phyloP scores from a whole-genome alignment of 257 asterid genomes.

The Ehretia macrophylla region DNA sequence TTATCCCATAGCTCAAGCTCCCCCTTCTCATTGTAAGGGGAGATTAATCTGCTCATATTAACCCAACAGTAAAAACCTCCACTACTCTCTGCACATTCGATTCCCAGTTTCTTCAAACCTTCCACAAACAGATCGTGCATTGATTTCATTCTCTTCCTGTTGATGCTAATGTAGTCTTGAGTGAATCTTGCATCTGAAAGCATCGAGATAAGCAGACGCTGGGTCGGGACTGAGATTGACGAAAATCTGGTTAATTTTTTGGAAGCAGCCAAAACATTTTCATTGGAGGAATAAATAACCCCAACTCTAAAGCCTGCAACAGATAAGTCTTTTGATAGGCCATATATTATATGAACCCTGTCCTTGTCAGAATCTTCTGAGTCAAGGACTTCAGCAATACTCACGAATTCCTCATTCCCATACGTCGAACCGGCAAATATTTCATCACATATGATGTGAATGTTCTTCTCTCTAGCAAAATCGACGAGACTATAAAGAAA shows the following conservation, averaged over 20 bases:
- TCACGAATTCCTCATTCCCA: slow-evolving; percentile 75
- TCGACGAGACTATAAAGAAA: slow-evolving; percentile 51
- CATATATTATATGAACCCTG: slow-evolving; percentile 85
- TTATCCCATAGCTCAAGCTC: slow-evolving; percentile 93
- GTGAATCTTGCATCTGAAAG: slow-evolving; percentile 69
- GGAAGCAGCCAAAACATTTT: slow-evolving; percentile 77
- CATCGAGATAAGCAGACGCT: slow-evolving; percentile 64
- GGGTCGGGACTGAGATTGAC: slow-evolving; percentile 83
- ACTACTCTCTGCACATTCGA: slow-evolving; percentile 60
- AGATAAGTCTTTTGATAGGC: slow-evolving; percentile 80
- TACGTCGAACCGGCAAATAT: slow-evolving; percentile 75
- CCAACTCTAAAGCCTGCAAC: slow-evolving; percentile 95
- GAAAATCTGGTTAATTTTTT: slow-evolving; percentile 73
- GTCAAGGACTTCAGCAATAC: slow-evolving; percentile 86
- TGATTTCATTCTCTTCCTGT: slow-evolving; percentile 50
- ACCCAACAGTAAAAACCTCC: slow-evolving; percentile 92
- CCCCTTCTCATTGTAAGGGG: slow-evolving; percentile 76
- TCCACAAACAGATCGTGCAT: slow-evolving; percentile 54
- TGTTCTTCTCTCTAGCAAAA: slow-evolving; percentile 85
- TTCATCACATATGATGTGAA: slow-evolving; percentile 92
- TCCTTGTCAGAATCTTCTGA: slow-evolving; percentile 64
- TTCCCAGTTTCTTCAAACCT: slow-evolving; percentile 58
- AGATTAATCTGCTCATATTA: slow-evolving; percentile 81
- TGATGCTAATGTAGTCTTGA: slow-evolving; percentile 46
- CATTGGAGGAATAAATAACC: slow-evolving; percentile 70